phyloP scores from a whole-genome alignment of 2,329 filamentous ascomycete species.

The Venturia asperata region DNA sequence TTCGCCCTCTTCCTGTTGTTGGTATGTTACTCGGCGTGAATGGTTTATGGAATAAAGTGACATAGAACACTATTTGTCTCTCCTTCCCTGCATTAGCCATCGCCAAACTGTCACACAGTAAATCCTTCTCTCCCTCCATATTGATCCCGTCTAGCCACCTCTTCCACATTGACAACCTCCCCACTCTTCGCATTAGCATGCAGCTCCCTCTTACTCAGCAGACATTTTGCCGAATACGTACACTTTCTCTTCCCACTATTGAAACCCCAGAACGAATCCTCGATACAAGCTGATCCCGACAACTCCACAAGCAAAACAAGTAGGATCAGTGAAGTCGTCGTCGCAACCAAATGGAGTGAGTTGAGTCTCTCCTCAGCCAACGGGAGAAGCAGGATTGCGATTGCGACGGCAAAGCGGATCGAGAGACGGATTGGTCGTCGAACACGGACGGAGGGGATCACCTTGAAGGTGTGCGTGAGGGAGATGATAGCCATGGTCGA shows the following conservation, averaged over 20 bases:
- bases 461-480: constrained; percentile 50
- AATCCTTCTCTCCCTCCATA: background rate
- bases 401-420: constrained; percentile 44
- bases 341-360: constrained; percentile 33
- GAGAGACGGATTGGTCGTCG: constrained; percentile 46
- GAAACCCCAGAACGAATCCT: constrained; percentile 25
- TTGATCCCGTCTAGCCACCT: constrained; percentile 28
- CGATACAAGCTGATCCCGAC: constrained; percentile 28
- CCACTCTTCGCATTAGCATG: constrained; percentile 29
- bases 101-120: constrained; percentile 18
- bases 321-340: constrained; percentile 34
- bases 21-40: too few relatives aligned
- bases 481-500: constrained; percentile 50
- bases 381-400: constrained; percentile 51
- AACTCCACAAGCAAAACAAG: constrained; percentile 33
- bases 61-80: too few relatives aligned
- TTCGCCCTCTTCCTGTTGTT: too few relatives aligned
- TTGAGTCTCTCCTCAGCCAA: constrained; percentile 37
- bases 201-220: constrained; percentile 28
- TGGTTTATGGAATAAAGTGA: too few relatives aligned
- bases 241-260: constrained; percentile 23
- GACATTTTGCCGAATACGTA: constrained; percentile 30
- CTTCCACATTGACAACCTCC: constrained; percentile 30
- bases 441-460: constrained; percentile 43
- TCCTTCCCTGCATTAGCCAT: constrained; percentile 42